Percentiles rank a stretch among this genome's conserved stretches.
These are phyloP conservation scores for Chiua sp. DNA, from an alignment of 1,284 basidiomycete genomes.

Conservation along the genomic window DNA sequence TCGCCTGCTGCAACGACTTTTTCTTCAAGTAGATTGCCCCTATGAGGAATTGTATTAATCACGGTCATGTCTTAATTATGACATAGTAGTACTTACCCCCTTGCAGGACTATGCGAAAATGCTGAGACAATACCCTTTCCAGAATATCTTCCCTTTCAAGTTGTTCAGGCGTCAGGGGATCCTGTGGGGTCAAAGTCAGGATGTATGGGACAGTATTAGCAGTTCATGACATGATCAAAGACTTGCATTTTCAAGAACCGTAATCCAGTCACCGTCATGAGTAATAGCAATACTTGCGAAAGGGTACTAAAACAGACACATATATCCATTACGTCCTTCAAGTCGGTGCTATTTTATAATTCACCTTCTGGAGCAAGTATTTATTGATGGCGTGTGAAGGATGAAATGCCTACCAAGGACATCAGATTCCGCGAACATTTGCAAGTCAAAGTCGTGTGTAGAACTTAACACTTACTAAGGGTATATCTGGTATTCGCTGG, in stretches of 20 bases:
- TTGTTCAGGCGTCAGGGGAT: not conserved
- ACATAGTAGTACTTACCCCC: not conserved
- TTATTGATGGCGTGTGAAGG: slow-evolving; percentile 15
- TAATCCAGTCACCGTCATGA: slow-evolving; percentile 13
- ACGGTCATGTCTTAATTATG: not conserved
- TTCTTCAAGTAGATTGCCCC: slow-evolving; percentile 6
- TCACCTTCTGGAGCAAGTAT: slow-evolving; percentile 10
- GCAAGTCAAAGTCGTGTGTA: not conserved
- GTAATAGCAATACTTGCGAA: slow-evolving; percentile 12
- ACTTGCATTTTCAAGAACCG: slow-evolving; percentile 14
- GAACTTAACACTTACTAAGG: not conserved
- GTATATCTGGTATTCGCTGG: slow-evolving; percentile 6
- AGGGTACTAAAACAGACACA: slow-evolving; percentile 2
- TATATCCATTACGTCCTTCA: not conserved
- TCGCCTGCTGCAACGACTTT: not conserved
- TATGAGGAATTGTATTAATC: not conserved
- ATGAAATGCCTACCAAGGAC: slow-evolving; percentile 6
- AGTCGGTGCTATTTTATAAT: not conserved
- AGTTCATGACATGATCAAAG: not conserved
- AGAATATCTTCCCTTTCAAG: not conserved
- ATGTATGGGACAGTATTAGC: too few relatives aligned
- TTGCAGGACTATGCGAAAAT: slow-evolving; percentile 1
- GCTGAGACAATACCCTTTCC: not conserved
- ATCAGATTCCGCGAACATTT: not conserved
- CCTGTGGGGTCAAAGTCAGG: not conserved